These are phyloP conservation scores for Aspergillus sparsus DNA, from an alignment of 495 filamentous ascomycete species.

Conservation along the genomic window DNA sequence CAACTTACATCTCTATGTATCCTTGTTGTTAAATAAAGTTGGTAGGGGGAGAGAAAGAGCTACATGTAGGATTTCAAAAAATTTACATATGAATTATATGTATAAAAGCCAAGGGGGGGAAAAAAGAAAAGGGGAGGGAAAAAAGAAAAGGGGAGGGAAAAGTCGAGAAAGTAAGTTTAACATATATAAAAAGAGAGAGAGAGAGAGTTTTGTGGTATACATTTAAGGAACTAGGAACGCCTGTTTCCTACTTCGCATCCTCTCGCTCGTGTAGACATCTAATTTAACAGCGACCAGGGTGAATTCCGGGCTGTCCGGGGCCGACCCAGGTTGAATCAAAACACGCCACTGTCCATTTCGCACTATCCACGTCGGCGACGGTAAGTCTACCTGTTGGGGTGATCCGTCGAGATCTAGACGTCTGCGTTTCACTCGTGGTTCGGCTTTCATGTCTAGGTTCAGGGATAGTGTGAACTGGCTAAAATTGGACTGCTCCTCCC, in stretches of 20 bases:
- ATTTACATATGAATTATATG: too few species aligned
- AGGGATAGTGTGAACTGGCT: slow-evolving; percentile 1
- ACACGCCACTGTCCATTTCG: slow-evolving; percentile 80
- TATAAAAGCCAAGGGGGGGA: too few species aligned
- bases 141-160: too few species aligned
- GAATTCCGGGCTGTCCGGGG: slow-evolving; percentile 51
- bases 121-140: too few species aligned
- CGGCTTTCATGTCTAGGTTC: slow-evolving; percentile 9
- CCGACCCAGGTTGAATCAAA: slow-evolving; percentile 57
- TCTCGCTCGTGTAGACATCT: slow-evolving; percentile 69
- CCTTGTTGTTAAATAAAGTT: too few species aligned
- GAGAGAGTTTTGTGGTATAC: neutral
- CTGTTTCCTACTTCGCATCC: slow-evolving; percentile 65
- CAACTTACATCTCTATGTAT: neutral
- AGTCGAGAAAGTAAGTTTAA: too few species aligned
- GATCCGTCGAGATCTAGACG: slow-evolving; percentile 33
- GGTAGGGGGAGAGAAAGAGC: too few species aligned
- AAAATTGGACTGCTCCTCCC: slow-evolving; percentile 32
- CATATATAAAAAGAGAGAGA: too few species aligned
- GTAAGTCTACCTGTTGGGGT: slow-evolving; percentile 35
- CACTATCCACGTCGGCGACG: slow-evolving; percentile 61
- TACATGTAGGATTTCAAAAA: too few species aligned
- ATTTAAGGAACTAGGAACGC: slow-evolving; percentile 56
- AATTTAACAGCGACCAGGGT: slow-evolving; percentile 79
- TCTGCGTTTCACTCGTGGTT: slow-evolving; percentile 52